Evolutionary conservation across 371 early-diverging fungal genomes (phyloP).

Genomic region (Encephalitozoon hellem): DNA sequence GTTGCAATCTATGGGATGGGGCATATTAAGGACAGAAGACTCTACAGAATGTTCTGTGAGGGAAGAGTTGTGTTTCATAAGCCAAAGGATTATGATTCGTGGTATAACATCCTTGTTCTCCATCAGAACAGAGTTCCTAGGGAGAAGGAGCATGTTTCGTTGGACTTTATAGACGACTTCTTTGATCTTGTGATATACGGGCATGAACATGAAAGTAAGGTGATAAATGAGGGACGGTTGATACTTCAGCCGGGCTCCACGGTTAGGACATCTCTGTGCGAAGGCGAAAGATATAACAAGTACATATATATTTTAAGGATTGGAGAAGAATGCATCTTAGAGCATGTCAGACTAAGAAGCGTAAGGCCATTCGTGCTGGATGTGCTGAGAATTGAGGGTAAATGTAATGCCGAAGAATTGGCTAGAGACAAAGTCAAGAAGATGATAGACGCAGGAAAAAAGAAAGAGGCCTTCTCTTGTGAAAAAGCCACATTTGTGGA

Average conservation of each 20-base stretch:
- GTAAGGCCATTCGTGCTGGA: constrained; percentile 76
- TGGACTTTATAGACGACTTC: constrained; percentile 70
- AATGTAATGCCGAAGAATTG: constrained; percentile 7
- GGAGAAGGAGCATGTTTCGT: constrained; percentile 75
- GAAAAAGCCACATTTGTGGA: not conserved
- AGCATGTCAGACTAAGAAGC: constrained; percentile 68
- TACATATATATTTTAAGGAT: constrained; percentile 59
- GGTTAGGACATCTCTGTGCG: constrained; percentile 80
- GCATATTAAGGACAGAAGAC: constrained; percentile 80
- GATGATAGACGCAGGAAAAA: constrained; percentile 19
- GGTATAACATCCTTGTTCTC: constrained; percentile 71
- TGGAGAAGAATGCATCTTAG: constrained; percentile 62
- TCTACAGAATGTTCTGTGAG: constrained; percentile 71
- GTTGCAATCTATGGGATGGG: constrained; percentile 87
- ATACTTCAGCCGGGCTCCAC: constrained; percentile 84
- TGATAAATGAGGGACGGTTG: constrained; percentile 69
- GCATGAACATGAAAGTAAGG: constrained; percentile 89
- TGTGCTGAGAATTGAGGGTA: constrained; percentile 24
- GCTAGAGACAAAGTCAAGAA: constrained; percentile 10
- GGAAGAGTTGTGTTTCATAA: constrained; percentile 69
- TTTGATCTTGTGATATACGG: constrained; percentile 88
- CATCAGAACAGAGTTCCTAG: constrained; percentile 74
- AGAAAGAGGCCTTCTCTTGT: not conserved
- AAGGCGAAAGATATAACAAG: constrained; percentile 77
- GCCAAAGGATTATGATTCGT: constrained; percentile 65